Conservation (phyloP, 2,329 filamentous ascomycete genomes). For the Aureobasidium sp. region DNA sequence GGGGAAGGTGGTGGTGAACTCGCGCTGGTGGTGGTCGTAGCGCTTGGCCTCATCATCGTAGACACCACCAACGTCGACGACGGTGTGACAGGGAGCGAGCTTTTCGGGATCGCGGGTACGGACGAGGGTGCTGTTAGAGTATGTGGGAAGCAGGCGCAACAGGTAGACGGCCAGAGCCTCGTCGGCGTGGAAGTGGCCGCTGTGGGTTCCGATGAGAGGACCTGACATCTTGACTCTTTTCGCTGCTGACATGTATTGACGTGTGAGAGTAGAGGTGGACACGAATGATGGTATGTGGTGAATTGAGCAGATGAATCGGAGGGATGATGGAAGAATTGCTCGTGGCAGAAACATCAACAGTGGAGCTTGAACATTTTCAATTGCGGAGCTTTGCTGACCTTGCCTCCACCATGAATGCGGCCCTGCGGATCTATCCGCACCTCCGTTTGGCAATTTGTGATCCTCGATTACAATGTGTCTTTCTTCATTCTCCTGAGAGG, state of each 20-base stretch:
- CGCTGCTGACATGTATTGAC: slow-evolving; percentile 29
- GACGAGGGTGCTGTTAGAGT: slow-evolving; percentile 63
- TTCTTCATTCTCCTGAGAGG: neutral
- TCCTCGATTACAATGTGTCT: neutral
- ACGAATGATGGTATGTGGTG: neutral
- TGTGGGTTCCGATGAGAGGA: slow-evolving; percentile 81
- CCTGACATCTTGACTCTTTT: slow-evolving; percentile 77
- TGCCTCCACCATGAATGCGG: neutral
- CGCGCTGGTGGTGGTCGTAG: slow-evolving; percentile 96
- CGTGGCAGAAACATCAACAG: slow-evolving; percentile 5
- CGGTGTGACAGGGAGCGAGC: slow-evolving; percentile 79
- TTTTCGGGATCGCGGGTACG: slow-evolving; percentile 78
- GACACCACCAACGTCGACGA: slow-evolving; percentile 95
- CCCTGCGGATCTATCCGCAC: neutral
- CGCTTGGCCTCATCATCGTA: slow-evolving; percentile 71
- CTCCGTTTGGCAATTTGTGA: neutral
- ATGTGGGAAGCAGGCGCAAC: slow-evolving; percentile 79
- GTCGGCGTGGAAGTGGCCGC: slow-evolving; percentile 97
- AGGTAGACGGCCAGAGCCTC: slow-evolving; percentile 96
- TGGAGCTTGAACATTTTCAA: neutral
- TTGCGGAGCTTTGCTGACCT: slow-evolving; percentile 2
- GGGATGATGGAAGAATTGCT: neutral
- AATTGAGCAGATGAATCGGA: neutral
- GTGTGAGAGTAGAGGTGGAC: neutral
- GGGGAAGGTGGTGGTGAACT: slow-evolving; percentile 79